These are phyloP conservation scores for Cicer arietinum DNA, from an alignment of 306 rosid species.

Conservation along the genomic window DNA sequence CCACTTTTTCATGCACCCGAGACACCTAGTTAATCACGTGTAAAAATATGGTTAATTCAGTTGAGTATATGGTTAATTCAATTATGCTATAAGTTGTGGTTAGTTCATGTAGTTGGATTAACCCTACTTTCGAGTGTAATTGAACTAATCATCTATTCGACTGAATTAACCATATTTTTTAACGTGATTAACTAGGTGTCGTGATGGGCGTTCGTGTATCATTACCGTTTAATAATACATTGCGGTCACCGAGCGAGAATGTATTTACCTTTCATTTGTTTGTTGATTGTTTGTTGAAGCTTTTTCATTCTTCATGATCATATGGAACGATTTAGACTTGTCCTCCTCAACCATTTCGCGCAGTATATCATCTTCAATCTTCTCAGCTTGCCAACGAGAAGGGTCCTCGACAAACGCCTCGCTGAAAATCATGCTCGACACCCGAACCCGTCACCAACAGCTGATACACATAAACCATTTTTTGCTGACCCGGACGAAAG, in stretches of 20 bases:
- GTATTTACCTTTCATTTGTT: conserved; percentile 58
- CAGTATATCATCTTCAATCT: conserved; percentile 86
- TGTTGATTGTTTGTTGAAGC: conserved; percentile 79
- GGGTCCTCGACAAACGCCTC: conserved; percentile 95
- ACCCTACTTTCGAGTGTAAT: too few species aligned
- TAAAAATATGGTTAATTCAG: too few species aligned
- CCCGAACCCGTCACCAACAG: conserved; percentile 91
- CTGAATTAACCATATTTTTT: too few species aligned
- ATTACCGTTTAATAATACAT: neutral
- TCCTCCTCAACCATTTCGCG: conserved; percentile 92
- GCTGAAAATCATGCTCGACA: conserved; percentile 91
- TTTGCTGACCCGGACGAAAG: conserved; percentile 92
- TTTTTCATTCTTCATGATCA: conserved; percentile 94
- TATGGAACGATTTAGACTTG: conserved; percentile 73
- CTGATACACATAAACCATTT: conserved; percentile 86
- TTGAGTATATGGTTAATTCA: too few species aligned
- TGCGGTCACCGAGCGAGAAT: neutral
- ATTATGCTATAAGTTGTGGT: too few species aligned
- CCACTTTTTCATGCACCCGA: too few species aligned
- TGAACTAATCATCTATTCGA: too few species aligned
- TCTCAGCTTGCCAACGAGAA: conserved; percentile 85
- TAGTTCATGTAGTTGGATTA: too few species aligned
- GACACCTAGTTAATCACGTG: too few species aligned
- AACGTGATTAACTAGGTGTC: too few species aligned
- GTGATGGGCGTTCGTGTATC: too few species aligned